A percentile compares a stretch with the other conserved stretches of the same genome.
Evolutionary conservation across 1,284 basidiomycete genomes (phyloP).

Genomic region (Veloporphyrellus conicus): DNA sequence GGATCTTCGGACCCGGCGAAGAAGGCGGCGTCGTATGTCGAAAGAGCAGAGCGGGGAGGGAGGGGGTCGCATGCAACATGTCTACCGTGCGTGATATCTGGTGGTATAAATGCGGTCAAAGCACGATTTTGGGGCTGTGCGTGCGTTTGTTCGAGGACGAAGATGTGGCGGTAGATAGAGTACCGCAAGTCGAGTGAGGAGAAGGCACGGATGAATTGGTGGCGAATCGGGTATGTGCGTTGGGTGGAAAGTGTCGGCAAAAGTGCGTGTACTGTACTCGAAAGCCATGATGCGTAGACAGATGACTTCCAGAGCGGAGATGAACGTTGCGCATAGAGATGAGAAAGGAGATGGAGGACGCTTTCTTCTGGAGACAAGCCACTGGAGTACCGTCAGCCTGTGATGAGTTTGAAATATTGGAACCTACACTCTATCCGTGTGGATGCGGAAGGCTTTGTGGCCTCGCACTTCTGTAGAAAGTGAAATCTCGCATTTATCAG

Average conservation of each 20-base stretch:
- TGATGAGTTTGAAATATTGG: not conserved
- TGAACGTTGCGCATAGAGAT: slow-evolving; percentile 80
- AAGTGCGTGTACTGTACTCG: slow-evolving; percentile 45
- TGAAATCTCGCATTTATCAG: slow-evolving; percentile 75
- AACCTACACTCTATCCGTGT: slow-evolving; percentile 60
- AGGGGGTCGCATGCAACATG: slow-evolving; percentile 77
- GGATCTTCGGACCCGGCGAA: slow-evolving; percentile 62
- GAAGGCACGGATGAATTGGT: slow-evolving; percentile 46
- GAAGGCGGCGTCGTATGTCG: slow-evolving; percentile 65
- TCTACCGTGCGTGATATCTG: slow-evolving; percentile 44
- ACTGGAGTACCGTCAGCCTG: slow-evolving; percentile 27
- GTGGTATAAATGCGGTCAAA: slow-evolving; percentile 69
- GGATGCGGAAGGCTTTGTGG: slow-evolving; percentile 63
- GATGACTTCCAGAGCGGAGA: slow-evolving; percentile 77
- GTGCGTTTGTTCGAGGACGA: slow-evolving; percentile 64
- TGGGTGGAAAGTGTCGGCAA: slow-evolving; percentile 34
- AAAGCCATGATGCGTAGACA: slow-evolving; percentile 65
- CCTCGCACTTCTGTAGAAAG: slow-evolving; percentile 57
- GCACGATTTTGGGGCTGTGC: slow-evolving; percentile 36
- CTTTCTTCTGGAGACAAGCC: slow-evolving; percentile 41
- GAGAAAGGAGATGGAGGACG: slow-evolving; percentile 67
- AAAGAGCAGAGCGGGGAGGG: slow-evolving; percentile 59
- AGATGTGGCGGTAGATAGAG: slow-evolving; percentile 70
- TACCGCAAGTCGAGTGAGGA: slow-evolving; percentile 40
- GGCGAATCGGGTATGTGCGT: slow-evolving; percentile 36